Evolutionary conservation across 78 protist species (phyloP).

Genomic region (Dictyostelium firmibasis): DNA sequence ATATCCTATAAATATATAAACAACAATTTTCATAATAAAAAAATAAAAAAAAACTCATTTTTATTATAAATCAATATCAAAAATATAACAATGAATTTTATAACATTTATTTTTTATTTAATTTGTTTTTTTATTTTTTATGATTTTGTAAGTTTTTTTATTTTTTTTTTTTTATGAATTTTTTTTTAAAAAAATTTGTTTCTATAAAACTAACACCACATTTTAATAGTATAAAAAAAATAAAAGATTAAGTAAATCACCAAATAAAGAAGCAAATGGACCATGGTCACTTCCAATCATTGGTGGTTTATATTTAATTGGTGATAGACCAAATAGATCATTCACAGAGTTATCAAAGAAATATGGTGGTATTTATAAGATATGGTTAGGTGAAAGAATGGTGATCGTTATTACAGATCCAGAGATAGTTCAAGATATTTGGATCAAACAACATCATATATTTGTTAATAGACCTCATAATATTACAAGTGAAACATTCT

Average conservation of each 20-base stretch:
- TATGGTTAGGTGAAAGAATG: constrained; percentile 10
- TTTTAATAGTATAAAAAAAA: not conserved
- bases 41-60: no score
- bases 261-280: constrained; percentile 17
- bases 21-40: no score
- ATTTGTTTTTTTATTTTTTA: no score
- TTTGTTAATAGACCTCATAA: constrained; percentile 27
- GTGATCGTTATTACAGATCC: constrained; percentile 3
- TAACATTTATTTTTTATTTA: no score
- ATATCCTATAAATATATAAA: no score
- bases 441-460: not conserved
- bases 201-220: no score
- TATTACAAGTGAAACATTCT: not conserved
- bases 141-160: not conserved
- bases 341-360: not conserved
- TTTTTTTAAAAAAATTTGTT: no score
- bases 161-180: no score
- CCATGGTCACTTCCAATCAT: constrained; percentile 36
- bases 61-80: no score
- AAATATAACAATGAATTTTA: not conserved
- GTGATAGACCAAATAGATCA: not conserved
- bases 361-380: constrained; percentile 8
- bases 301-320: constrained; percentile 15
- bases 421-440: constrained; percentile 6
- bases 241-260: not conserved